phyloP scores from a whole-genome alignment of 2,329 filamentous ascomycete species.

The Aureobasidium sp. region DNA sequence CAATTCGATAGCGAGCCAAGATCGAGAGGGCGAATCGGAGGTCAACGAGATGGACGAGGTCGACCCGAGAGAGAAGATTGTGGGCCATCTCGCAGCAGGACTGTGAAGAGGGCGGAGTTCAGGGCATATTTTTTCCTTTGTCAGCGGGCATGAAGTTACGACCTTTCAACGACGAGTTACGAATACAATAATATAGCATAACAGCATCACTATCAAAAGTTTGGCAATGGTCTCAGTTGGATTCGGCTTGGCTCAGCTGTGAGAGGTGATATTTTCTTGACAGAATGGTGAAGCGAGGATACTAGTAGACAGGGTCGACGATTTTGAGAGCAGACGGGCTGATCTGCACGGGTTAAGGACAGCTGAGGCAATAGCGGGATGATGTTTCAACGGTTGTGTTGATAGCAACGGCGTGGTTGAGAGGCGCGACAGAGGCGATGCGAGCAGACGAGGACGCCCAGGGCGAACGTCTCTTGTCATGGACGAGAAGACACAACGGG shows the following conservation, averaged over 20 bases:
- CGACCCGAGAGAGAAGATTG: conserved; percentile 10
- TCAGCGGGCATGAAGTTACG: background rate
- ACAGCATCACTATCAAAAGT: background rate
- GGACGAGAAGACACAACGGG: background rate
- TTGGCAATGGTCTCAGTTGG: background rate
- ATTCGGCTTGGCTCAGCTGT: background rate
- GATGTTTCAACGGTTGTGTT: background rate
- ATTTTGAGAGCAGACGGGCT: background rate
- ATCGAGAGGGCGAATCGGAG: background rate
- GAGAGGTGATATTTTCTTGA: background rate
- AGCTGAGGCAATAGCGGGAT: background rate
- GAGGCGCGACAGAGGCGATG: background rate
- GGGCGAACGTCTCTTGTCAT: background rate
- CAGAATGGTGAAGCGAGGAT: too few relatives aligned
- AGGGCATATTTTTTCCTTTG: background rate
- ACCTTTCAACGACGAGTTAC: background rate
- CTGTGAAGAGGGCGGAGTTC: background rate
- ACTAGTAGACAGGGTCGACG: background rate
- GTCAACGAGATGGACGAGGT: conserved; percentile 13
- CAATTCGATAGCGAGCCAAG: background rate
- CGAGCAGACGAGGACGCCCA: background rate
- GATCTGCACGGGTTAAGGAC: background rate
- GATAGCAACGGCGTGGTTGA: background rate
- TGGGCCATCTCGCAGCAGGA: conserved; percentile 6
- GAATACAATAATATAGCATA: background rate